These are phyloP conservation scores for Coemansia reversa DNA, from an alignment of 192 early-diverging fungal species.

Conservation along the genomic window DNA sequence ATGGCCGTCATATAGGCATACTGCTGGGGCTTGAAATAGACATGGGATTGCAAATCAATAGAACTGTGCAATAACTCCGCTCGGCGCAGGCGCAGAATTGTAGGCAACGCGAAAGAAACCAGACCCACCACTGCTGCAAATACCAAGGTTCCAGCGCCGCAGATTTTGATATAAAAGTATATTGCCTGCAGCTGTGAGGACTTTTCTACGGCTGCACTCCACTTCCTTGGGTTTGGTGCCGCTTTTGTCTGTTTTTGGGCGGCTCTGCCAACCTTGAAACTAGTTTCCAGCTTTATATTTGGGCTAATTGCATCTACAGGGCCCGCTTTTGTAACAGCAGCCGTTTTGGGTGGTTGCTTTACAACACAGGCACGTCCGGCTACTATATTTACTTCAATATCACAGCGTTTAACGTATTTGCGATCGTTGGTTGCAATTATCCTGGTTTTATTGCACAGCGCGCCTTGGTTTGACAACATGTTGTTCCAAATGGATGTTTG, in stretches of 20 bases:
- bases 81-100: constrained; percentile 14
- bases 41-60: background rate
- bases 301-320: background rate
- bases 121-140: constrained; percentile 11
- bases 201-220: background rate
- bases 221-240: background rate
- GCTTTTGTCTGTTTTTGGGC: background rate
- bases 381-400: constrained; percentile 44
- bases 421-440: constrained; percentile 57
- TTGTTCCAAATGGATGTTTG: constrained; percentile 67
- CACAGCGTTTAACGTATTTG: constrained; percentile 46
- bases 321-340: background rate
- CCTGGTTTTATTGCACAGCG: constrained; percentile 29
- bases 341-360: background rate
- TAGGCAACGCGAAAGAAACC: constrained; percentile 18
- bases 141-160: constrained; percentile 14
- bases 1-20: background rate
- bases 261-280: background rate
- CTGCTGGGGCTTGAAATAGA: background rate
- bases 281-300: background rate
- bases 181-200: constrained; percentile 1
- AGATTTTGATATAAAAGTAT: constrained; percentile 7
- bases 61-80: background rate
- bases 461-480: constrained; percentile 35
- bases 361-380: constrained; percentile 21